Evolutionary conservation across 2,329 filamentous ascomycete genomes (phyloP), one percentile per base, ranked within the genome.

Genomic region (Monosporascus sp.): DNA sequence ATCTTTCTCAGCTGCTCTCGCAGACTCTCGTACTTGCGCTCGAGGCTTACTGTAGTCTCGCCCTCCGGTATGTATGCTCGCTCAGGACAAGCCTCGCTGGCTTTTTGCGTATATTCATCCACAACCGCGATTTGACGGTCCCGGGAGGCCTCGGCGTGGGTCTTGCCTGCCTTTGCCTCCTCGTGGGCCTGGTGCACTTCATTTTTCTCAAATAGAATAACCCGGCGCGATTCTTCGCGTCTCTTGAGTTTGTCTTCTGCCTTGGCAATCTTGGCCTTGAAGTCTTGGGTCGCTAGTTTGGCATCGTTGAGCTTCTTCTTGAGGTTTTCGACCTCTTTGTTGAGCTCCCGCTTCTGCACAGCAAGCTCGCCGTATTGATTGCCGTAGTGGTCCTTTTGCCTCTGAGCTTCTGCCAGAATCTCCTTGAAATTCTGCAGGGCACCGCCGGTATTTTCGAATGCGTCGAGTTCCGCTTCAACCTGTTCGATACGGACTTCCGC

Each of bases 371-470:
- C 82, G 58, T 80, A 86, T 54, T 84, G 78, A 14, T 71, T 64
- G 65, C 84, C 79, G 26, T 80, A 74, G 48, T 78, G 74, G 1
- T 77, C 71, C 22, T 73, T 64, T 41, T 73, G 65, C 14, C 71
- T 69, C 56, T 78, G 68, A 3, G 68, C 67, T 7, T 85, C 81
- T 52, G 75, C 70, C 1, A 95, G 76, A 48, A 82, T 74, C 17
- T 74, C 69, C 52, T 79, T 79, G 2, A 91, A 73, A 14, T 73
- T 72, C 46, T 84, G 79, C 1, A 93, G 73, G 50, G 79, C 78
- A 48, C 82, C 85, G 64, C 91, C 89, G 52, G 84, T 82, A 3
- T 87, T 86, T 55, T 88, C 80, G 47, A 82, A 81, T 26, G 74
- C 78, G 57, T 90, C 85, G 40, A 95, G 76, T 45, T 84, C 81